Percentiles rank a stretch among this genome's conserved stretches.
phyloP scores from a whole-genome alignment of 1,284 basidiomycete species.

The Puccinia coronata region DNA sequence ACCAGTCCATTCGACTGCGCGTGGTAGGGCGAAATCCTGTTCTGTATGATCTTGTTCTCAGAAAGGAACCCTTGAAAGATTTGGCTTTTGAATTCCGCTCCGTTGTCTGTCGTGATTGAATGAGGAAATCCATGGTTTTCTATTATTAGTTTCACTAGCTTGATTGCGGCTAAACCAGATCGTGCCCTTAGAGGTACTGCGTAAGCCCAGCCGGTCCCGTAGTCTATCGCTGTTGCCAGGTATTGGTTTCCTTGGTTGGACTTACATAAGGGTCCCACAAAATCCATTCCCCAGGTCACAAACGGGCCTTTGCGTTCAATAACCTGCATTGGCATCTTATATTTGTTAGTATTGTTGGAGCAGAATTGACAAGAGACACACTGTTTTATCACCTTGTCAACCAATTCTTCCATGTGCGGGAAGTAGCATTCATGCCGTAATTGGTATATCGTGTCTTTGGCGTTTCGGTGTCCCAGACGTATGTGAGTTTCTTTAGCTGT shows the following conservation, averaged over 20 bases:
- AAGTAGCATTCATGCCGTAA: background rate
- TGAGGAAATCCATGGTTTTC: conserved; percentile 17
- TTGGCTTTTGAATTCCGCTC: background rate
- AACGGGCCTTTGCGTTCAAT: background rate
- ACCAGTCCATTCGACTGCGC: conserved; percentile 12
- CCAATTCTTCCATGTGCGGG: background rate
- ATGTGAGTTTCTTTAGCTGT: background rate
- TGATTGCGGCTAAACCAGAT: background rate
- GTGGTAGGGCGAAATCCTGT: conserved; percentile 5
- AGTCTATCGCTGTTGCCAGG: conserved; percentile 11
- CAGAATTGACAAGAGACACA: conserved; percentile 7
- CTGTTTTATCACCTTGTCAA: background rate
- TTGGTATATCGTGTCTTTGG: background rate
- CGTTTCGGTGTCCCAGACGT: background rate
- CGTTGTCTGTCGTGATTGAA: conserved; percentile 18
- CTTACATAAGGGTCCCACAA: conserved; percentile 7
- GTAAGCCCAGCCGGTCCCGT: conserved; percentile 29
- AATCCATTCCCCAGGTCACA: conserved; percentile 20
- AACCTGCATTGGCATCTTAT: conserved; percentile 3
- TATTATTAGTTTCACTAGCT: background rate
- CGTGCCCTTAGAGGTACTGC: background rate
- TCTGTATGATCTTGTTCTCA: background rate
- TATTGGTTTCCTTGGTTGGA: conserved; percentile 7
- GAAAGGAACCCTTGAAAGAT: background rate
- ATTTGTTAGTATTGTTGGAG: background rate